phyloP scores from a whole-genome alignment of 805 yeast species.

The Zygosaccharomyces gambellarensis region DNA sequence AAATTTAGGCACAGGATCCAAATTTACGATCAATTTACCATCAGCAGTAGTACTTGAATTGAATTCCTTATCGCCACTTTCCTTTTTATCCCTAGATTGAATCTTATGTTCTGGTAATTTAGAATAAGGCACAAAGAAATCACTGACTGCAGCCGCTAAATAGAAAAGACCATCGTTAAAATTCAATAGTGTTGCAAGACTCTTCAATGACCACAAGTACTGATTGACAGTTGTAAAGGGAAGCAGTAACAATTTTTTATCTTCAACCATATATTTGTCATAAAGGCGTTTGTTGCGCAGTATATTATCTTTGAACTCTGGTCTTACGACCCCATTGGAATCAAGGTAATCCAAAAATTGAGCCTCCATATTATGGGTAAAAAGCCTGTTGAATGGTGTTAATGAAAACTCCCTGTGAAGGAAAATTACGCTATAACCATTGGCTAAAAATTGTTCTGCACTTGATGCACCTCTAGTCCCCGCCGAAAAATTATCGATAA shows the following conservation, averaged over 20 bases:
- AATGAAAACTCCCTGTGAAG: constrained; percentile 88
- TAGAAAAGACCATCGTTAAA: constrained; percentile 67
- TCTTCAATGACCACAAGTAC: constrained; percentile 76
- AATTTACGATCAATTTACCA: constrained; percentile 74
- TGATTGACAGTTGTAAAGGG: constrained; percentile 96
- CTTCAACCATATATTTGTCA: constrained; percentile 27
- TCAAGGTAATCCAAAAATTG: constrained; percentile 83
- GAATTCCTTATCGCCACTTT: constrained; percentile 27
- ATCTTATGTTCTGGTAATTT: constrained; percentile 91
- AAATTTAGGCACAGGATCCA: constrained; percentile 96
- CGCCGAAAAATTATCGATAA: constrained; percentile 94
- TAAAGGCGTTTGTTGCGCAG: constrained; percentile 47
- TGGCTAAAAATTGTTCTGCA: constrained; percentile 82
- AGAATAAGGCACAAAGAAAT: constrained; percentile 84
- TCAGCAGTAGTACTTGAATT: constrained; percentile 29
- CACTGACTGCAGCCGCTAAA: constrained; percentile 96
- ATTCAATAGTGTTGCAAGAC: constrained; percentile 57
- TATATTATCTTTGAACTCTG: constrained; percentile 57
- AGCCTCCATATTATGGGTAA: constrained; percentile 69
- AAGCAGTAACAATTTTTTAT: constrained; percentile 45
- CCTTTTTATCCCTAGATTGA: constrained; percentile 64
- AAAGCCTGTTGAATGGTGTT: constrained; percentile 87
- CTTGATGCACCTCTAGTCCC: constrained; percentile 97
- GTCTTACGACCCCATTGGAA: constrained; percentile 52
- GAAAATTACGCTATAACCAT: constrained; percentile 89